Evolutionary conservation across 2,329 filamentous ascomycete species (phyloP).

Genomic region (Rhinocladiella mackenziei): DNA sequence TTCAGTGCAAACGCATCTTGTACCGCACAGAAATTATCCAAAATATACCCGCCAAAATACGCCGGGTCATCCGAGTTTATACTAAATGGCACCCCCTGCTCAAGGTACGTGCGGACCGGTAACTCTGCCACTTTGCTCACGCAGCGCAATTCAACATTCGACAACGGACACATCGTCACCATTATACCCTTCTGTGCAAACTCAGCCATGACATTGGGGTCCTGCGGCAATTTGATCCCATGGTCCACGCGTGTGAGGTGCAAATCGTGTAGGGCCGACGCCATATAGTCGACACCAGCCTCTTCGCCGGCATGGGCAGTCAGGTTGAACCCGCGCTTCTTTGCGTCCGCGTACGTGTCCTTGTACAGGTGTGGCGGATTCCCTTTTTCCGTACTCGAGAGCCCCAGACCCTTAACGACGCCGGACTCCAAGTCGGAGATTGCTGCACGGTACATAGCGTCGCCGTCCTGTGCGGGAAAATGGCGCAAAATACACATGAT

Average conservation of each 20-base stretch:
- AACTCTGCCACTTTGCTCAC: slow-evolving; percentile 52
- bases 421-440: slow-evolving; percentile 45
- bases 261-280: slow-evolving; percentile 58
- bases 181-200: slow-evolving; percentile 57
- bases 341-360: slow-evolving; percentile 57
- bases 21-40: slow-evolving; percentile 71
- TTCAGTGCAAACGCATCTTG: slow-evolving; percentile 65
- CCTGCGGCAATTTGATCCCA: slow-evolving; percentile 62
- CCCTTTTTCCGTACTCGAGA: slow-evolving; percentile 60
- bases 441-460: slow-evolving; percentile 24
- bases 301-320: slow-evolving; percentile 77
- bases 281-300: slow-evolving; percentile 64
- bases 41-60: slow-evolving; percentile 71
- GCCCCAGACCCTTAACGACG: slow-evolving; percentile 59
- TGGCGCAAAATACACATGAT: slow-evolving; percentile 67
- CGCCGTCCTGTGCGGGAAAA: slow-evolving; percentile 20
- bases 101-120: slow-evolving; percentile 61
- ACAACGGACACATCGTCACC: slow-evolving; percentile 68
- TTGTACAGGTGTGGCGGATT: slow-evolving; percentile 58
- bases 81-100: slow-evolving; percentile 62
- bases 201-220: slow-evolving; percentile 54
- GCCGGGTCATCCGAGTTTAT: slow-evolving; percentile 73
- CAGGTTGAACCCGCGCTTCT: slow-evolving; percentile 52
- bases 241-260: slow-evolving; percentile 68
- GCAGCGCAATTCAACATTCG: slow-evolving; percentile 63